Percentiles rank a stretch among this genome's conserved stretches.
phyloP scores from a whole-genome alignment of 495 filamentous ascomycete genomes.

The Penicillium atrosanguineum region DNA sequence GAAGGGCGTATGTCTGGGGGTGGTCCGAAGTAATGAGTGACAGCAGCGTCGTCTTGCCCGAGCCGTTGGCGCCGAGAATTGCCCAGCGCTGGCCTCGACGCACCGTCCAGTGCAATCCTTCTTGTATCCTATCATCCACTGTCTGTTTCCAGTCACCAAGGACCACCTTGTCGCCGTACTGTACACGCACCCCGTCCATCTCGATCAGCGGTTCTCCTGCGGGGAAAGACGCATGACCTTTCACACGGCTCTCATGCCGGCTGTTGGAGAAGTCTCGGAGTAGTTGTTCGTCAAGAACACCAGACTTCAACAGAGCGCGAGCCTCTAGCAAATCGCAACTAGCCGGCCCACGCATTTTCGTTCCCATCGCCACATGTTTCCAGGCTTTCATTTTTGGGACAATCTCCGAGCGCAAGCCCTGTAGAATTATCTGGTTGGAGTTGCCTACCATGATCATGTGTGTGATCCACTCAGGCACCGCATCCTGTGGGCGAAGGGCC shows the following conservation, averaged over 20 bases:
- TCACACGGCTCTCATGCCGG: not conserved
- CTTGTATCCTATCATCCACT: slow-evolving; percentile 39
- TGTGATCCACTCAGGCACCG: slow-evolving; percentile 84
- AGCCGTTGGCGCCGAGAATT: slow-evolving; percentile 84
- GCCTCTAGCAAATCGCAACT: slow-evolving; percentile 2
- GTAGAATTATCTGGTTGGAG: slow-evolving; percentile 52
- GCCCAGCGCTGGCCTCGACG: slow-evolving; percentile 84
- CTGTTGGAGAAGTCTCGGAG: slow-evolving; percentile 26
- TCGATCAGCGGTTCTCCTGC: slow-evolving; percentile 69
- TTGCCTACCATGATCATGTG: slow-evolving; percentile 69
- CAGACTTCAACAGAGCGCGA: slow-evolving; percentile 18
- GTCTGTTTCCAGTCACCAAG: slow-evolving; percentile 75
- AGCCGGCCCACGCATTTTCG: not conserved
- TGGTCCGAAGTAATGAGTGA: slow-evolving; percentile 94
- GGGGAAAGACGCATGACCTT: not conserved
- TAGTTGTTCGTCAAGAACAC: slow-evolving; percentile 30
- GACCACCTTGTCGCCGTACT: slow-evolving; percentile 72
- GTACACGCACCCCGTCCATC: slow-evolving; percentile 77
- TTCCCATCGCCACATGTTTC: slow-evolving; percentile 7
- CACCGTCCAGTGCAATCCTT: slow-evolving; percentile 80
- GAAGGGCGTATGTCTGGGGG: slow-evolving; percentile 86
- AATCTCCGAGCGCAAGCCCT: slow-evolving; percentile 23
- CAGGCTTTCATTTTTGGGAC: slow-evolving; percentile 26
- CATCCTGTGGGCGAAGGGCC: slow-evolving; percentile 78
- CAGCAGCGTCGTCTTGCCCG: slow-evolving; percentile 82